Evolutionary conservation across 2,329 filamentous ascomycete genomes (phyloP), one percentile per base, ranked within the genome.

Genomic region (Ophiostoma montium): DNA sequence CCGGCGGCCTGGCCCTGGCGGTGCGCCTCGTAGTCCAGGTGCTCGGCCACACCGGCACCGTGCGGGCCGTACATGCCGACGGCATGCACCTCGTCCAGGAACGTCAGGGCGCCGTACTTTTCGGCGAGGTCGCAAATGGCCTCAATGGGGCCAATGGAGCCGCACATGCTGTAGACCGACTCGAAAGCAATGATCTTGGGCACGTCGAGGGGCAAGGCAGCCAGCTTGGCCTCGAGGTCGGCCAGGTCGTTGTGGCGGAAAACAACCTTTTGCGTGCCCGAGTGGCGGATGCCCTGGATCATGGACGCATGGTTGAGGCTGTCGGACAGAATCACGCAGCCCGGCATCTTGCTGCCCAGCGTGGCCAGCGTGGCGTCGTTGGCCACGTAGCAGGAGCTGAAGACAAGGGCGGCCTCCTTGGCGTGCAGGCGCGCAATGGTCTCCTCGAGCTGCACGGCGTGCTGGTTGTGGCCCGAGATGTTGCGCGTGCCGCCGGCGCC

Each of bases 151-250:
- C 88, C 92, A 62, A 98, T 86, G 15, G 88, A 95, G 54, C 92
- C 92, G 63, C 92, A 98, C 92, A 98, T 98, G 71, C 88, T 95
- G 70, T 98, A 98, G 3, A 98, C 92, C 30, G 88, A 95, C 69
- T 98, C 92, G 56, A 96, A 98, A 2, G 92, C 92, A 56, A 98
- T 98, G 57, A 98, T 95, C 72, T 98, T 98, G 51, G 92, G 92
- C 33, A 86, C 78, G 53, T 92, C 76, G 1, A 84, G 69, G 1
- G 90, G 88, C 38, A 98, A 75, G 12, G 88, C 84, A 3, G 89
- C 88, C 56, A 98, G 74, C 68, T 98, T 96, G 46, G 79, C 79
- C 70, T 98, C 92, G 15, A 98, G 72, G 60, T 98, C 92, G 38
- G 75, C 80, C n/a, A 96, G 67, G 60, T 98, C 89, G 61, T 98